phyloP scores from a whole-genome alignment of 106 monocot genomes.

The Vanilla planifolia region DNA sequence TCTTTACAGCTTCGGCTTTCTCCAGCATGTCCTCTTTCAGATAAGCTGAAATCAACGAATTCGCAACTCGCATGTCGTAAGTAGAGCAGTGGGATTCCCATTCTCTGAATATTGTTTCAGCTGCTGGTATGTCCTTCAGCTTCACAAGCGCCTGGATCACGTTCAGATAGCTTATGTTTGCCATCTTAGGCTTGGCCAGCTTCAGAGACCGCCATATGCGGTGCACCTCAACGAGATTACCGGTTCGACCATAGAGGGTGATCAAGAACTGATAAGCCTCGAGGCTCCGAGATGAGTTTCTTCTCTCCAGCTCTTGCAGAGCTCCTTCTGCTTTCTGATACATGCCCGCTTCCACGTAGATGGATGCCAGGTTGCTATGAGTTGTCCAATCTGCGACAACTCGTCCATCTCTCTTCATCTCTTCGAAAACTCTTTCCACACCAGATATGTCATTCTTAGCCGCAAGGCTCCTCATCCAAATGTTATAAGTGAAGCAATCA shows the following conservation, averaged over 20 bases:
- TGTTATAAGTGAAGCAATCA: slow-evolving; percentile 84
- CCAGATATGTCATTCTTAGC: slow-evolving; percentile 62
- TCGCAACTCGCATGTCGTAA: slow-evolving; percentile 79
- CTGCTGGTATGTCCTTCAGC: slow-evolving; percentile 78
- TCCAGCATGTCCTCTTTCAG: slow-evolving; percentile 53
- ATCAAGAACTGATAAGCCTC: slow-evolving; percentile 85
- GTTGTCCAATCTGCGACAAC: slow-evolving; percentile 89
- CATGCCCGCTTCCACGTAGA: slow-evolving; percentile 73
- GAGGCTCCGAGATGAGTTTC: slow-evolving; percentile 38
- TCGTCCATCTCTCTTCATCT: slow-evolving; percentile 97
- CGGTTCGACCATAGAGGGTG: slow-evolving; percentile 73
- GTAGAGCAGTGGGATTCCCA: slow-evolving; percentile 76
- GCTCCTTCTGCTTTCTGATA: slow-evolving; percentile 80
- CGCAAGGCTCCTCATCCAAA: slow-evolving; percentile 93
- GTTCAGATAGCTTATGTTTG: slow-evolving; percentile 91
- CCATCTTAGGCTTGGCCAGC: slow-evolving; percentile 48
- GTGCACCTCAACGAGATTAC: slow-evolving; percentile 79
- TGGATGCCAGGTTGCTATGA: slow-evolving; percentile 88
- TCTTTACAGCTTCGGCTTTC: slow-evolving; percentile 60
- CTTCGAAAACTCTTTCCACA: slow-evolving; percentile 83
- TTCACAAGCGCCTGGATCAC: slow-evolving; percentile 88
- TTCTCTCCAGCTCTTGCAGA: slow-evolving; percentile 83
- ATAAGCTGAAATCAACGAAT: slow-evolving; percentile 69
- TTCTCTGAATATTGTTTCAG: slow-evolving; percentile 84
- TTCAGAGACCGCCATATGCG: slow-evolving; percentile 87